Evolutionary conservation across 805 yeast genomes (phyloP).

Genomic region (Maudiozyma saulgeensis): DNA sequence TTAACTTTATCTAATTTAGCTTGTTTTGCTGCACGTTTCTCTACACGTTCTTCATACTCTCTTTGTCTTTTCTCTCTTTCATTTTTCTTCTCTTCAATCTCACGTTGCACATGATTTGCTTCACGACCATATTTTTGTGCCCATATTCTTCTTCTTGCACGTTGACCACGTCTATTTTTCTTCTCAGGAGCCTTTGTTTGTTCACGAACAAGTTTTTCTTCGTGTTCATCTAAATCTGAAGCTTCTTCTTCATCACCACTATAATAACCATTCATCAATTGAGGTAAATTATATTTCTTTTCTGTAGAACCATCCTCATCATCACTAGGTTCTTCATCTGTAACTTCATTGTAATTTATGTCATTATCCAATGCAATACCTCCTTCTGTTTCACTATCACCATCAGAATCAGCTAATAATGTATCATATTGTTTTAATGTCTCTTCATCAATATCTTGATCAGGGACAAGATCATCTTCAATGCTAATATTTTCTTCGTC

Average conservation of each 20-base stretch:
- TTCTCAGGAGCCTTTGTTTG: conserved; percentile 36
- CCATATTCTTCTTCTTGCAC: conserved; percentile 96
- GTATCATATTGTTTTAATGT: conserved; percentile 29
- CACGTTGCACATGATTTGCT: conserved; percentile 77
- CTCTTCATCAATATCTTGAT: conserved; percentile 11
- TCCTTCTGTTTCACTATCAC: conserved; percentile 33
- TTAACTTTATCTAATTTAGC: conserved; percentile 22
- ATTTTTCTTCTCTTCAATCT: conserved; percentile 42
- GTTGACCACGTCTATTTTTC: conserved; percentile 91
- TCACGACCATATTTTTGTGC: conserved; percentile 74
- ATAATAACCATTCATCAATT: conserved; percentile 66
- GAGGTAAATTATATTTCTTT: conserved; percentile 44
- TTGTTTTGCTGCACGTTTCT: conserved; percentile 52
- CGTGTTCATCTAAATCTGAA: conserved; percentile 37
- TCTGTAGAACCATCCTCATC: conserved; percentile 20
- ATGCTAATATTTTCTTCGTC: conserved; percentile 12
- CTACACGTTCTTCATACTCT: conserved; percentile 66
- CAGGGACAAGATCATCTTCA: conserved; percentile 8
- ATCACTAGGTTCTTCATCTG: conserved; percentile 49
- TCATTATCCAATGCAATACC: conserved; percentile 22
- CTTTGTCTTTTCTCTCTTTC: conserved; percentile 50
- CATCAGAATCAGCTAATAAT: conserved; percentile 31
- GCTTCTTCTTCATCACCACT: conserved; percentile 74
- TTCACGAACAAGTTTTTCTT: conserved; percentile 39
- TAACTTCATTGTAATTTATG: conserved; percentile 41